Conservation (phyloP, 495 filamentous ascomycete species). For the Hypoxylon rickii region DNA sequence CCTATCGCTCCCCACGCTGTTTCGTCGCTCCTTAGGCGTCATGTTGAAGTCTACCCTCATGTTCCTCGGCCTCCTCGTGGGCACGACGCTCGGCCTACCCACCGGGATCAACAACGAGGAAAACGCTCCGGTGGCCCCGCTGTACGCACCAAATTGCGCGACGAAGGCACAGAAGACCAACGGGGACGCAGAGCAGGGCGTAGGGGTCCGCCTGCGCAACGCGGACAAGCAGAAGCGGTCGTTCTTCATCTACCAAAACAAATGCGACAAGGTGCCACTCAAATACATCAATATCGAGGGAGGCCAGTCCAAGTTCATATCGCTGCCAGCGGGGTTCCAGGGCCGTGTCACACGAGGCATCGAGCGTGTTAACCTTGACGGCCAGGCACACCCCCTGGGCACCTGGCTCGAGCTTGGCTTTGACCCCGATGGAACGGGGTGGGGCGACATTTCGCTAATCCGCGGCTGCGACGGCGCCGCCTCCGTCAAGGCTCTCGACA, state of each 20-base stretch:
- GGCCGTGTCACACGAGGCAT: conserved; percentile 34
- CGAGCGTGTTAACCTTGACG: conserved; percentile 23
- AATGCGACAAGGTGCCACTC: conserved; percentile 32
- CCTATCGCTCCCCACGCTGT: too few relatives aligned
- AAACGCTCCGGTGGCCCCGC: background rate
- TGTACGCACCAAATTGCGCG: background rate
- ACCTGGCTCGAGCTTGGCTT: conserved; percentile 39
- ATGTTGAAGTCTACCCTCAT: conserved; percentile 19
- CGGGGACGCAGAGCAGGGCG: conserved; percentile 22
- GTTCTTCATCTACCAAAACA: conserved; percentile 36
- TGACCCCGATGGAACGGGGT: conserved; percentile 39
- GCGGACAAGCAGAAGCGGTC: conserved; percentile 18
- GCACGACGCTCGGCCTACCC: conserved; percentile 8
- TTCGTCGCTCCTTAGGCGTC: too few relatives aligned
- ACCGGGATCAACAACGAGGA: background rate
- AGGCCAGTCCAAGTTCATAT: conserved; percentile 24
- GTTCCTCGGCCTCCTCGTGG: conserved; percentile 10
- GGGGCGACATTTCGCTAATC: conserved; percentile 36
- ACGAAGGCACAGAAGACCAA: background rate
- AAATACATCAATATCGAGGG: conserved; percentile 29
- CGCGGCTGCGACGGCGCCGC: conserved; percentile 35
- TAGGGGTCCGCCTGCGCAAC: conserved; percentile 22
- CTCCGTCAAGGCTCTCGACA: conserved; percentile 17
- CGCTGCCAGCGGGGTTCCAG: conserved; percentile 24
- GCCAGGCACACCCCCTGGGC: conserved; percentile 21